Conservation (phyloP, 352 stramenopile species). For the Phytophthora citrophthora region DNA sequence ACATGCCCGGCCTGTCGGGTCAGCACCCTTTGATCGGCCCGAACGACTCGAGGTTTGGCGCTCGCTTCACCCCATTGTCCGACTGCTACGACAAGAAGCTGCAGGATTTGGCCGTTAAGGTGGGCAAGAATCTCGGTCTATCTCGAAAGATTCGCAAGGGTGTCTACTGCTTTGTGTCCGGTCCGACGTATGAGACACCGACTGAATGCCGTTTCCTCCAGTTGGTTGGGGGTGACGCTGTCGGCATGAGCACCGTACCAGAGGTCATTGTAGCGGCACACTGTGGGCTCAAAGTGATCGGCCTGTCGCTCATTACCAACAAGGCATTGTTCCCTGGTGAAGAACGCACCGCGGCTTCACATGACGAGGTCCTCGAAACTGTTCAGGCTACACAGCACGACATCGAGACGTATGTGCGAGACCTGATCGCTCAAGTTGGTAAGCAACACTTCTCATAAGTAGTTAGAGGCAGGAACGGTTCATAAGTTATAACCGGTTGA, state of each 20-base stretch:
- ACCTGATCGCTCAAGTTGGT: constrained; percentile 14
- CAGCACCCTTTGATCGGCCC: constrained; percentile 93
- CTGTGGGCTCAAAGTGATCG: constrained; percentile 51
- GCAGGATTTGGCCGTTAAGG: constrained; percentile 73
- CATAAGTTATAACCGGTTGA: constrained; percentile 13
- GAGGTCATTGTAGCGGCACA: constrained; percentile 95
- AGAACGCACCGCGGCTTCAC: constrained; percentile 74
- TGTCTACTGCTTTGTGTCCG: constrained; percentile 97
- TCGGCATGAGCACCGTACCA: constrained; percentile 96
- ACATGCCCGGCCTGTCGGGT: constrained; percentile 91
- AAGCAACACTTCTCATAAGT: constrained; percentile 2
- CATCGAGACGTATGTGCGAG: constrained; percentile 22
- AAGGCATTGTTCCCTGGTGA: constrained; percentile 79
- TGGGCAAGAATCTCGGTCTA: constrained; percentile 79
- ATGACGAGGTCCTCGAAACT: constrained; percentile 93
- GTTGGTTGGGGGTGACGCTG: constrained; percentile 91
- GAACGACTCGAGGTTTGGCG: constrained; percentile 94
- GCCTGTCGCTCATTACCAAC: constrained; percentile 96
- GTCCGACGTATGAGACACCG: constrained; percentile 95
- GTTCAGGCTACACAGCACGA: constrained; percentile 51
- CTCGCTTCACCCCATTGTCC: constrained; percentile 93
- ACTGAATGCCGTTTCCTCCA: constrained; percentile 92
- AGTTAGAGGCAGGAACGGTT: neutral
- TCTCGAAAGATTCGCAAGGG: constrained; percentile 78
- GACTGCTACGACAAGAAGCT: constrained; percentile 92